Evolutionary conservation across 2,329 filamentous ascomycete genomes (phyloP).

Genomic region (Aspergillus fischeri): DNA sequence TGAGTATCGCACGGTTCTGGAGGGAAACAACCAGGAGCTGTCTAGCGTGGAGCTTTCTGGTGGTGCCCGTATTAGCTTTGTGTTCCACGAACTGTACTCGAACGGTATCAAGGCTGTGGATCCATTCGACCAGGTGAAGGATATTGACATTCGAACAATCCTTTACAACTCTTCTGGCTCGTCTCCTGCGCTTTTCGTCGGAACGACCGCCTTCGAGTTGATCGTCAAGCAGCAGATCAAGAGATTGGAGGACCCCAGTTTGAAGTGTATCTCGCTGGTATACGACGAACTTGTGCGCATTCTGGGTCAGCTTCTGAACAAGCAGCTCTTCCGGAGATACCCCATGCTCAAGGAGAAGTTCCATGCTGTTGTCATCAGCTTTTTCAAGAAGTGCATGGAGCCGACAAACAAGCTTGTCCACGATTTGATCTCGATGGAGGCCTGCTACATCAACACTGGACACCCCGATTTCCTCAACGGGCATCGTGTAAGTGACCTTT

Average conservation of each 20-base stretch:
- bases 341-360: slow-evolving; percentile 96
- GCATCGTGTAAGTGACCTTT: slow-evolving; percentile 61
- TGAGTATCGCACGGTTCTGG: slow-evolving; percentile 92
- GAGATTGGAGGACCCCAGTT: slow-evolving; percentile 87
- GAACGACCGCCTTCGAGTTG: slow-evolving; percentile 95
- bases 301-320: slow-evolving; percentile 80
- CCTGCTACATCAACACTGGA: slow-evolving; percentile 96
- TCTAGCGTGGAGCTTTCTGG: slow-evolving; percentile 93
- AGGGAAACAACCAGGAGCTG: slow-evolving; percentile 94
- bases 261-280: slow-evolving; percentile 95
- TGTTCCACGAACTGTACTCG: slow-evolving; percentile 97
- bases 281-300: slow-evolving; percentile 98
- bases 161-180: slow-evolving; percentile 99
- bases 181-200: slow-evolving; percentile 92
- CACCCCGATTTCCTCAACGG: slow-evolving; percentile 98
- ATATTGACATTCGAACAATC: slow-evolving; percentile 93
- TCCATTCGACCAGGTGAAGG: slow-evolving; percentile 95
- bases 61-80: slow-evolving; percentile 96
- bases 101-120: slow-evolving; percentile 98
- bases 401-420: slow-evolving; percentile 95
- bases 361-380: slow-evolving; percentile 82
- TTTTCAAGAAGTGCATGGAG: slow-evolving; percentile 98
- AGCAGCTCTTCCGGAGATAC: slow-evolving; percentile 87
- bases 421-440: slow-evolving; percentile 91
- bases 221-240: slow-evolving; percentile 99